Conservation (phyloP, 257 asterid species). For the Mentha longifolia region DNA sequence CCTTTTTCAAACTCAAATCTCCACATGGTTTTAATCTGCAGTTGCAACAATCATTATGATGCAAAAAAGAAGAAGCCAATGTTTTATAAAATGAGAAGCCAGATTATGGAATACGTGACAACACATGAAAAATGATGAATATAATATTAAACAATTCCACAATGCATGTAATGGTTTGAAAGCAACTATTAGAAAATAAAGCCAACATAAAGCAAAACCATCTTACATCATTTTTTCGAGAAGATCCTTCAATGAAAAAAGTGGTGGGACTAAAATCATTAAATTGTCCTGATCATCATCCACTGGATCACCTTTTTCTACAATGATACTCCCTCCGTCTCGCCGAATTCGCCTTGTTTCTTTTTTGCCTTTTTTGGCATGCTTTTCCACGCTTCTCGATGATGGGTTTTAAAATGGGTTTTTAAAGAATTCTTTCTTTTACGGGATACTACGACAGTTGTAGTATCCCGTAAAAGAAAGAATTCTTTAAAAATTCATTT, state of each 20-base stretch:
- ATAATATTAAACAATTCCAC: slow-evolving; percentile 19
- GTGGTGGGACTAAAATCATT: slow-evolving; percentile 81
- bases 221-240: slow-evolving; percentile 77
- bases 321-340: too few relatives aligned
- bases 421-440: too few relatives aligned
- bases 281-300: slow-evolving; percentile 82
- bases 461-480: too few relatives aligned
- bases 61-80: not conserved
- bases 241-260: slow-evolving; percentile 75
- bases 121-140: slow-evolving; percentile 17
- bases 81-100: slow-evolving; percentile 6
- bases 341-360: too few relatives aligned
- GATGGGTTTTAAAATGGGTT: too few relatives aligned
- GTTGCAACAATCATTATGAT: slow-evolving; percentile 26
- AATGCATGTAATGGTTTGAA: slow-evolving; percentile 10
- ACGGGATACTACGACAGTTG: too few relatives aligned
- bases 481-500: too few relatives aligned
- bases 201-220: slow-evolving; percentile 28
- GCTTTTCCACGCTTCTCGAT: too few relatives aligned
- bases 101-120: slow-evolving; percentile 3
- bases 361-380: too few relatives aligned
- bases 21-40: slow-evolving; percentile 74
- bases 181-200: slow-evolving; percentile 5
- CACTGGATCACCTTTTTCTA: slow-evolving; percentile 62
- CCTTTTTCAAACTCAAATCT: slow-evolving; percentile 61